Conservation (phyloP, 164 flowering plant genomes). For the Stephania japonica region DNA sequence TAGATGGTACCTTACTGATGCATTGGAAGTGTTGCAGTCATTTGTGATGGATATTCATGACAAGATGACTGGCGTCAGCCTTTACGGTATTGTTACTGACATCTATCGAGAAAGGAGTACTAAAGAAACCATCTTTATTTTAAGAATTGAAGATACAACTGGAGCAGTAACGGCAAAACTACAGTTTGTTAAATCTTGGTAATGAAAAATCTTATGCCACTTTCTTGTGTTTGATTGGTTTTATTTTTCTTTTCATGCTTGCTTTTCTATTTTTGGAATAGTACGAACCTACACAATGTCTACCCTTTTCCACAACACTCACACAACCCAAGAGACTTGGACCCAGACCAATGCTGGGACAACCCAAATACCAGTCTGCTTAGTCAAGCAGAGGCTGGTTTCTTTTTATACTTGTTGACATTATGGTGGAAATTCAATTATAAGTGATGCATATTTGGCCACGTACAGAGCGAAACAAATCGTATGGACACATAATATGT, state of each 20-base stretch:
- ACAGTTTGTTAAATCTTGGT: constrained; percentile 68
- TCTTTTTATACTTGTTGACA: background rate
- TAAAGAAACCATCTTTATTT: constrained; percentile 32
- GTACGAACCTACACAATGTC: too few species aligned
- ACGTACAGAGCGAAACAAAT: background rate
- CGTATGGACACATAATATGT: too few species aligned
- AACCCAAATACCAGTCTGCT: too few species aligned
- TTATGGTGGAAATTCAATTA: background rate
- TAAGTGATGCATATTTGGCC: background rate
- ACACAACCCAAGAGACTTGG: too few species aligned
- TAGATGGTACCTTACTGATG: background rate
- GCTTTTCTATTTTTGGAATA: too few species aligned
- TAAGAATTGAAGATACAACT: constrained; percentile 64
- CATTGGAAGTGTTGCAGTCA: constrained; percentile 53
- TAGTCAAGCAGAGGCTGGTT: too few species aligned
- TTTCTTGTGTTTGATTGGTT: background rate
- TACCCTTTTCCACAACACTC: too few species aligned
- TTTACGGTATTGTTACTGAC: constrained; percentile 68
- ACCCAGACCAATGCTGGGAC: too few species aligned
- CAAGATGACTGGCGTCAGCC: constrained; percentile 84
- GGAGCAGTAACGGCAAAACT: constrained; percentile 66
- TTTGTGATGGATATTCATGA: constrained; percentile 71
- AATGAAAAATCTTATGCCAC: constrained; percentile 12
- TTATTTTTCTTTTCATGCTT: background rate
- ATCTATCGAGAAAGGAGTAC: constrained; percentile 37